Base-by-base conservation (phyloP, 345 rosid genomes). In the Eucalyptus sp. region DNA sequence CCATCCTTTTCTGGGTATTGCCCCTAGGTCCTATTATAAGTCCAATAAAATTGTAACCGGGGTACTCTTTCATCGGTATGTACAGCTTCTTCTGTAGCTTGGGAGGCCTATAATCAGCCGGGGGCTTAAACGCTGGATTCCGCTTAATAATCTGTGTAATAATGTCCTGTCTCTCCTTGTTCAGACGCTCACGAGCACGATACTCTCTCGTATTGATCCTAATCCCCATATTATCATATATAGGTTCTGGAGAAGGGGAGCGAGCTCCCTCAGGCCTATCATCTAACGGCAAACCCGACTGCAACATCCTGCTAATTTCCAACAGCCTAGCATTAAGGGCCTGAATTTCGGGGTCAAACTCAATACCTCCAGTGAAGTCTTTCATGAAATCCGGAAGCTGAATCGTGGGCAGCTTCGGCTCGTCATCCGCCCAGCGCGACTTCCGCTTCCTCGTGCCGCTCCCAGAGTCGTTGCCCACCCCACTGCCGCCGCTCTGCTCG, bases 1-100 rank as follows among this genome's bases (percentile, higher is more conserved):
- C 99, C 99, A 98, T 98, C 88, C 99, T 96, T 95, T 98, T 98
- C 95, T 98, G 99, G 4, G 99, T 98, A 90, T 98, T 98, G 44
- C 99, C 99, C 86, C 99, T 96, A 5, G 99, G 99, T 12, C 99
- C 99, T 91, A 98, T 98, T 88, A 98, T 98, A 87, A 98, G 91
- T 27, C 99, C 99, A 50, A 98, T 98, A 89, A 98, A 98, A 88
- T 97, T 97, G 90, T 98, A 98, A 15, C 99, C 99, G 0, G 99
- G 99, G 90, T 93, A 98, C 79, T 98, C 99, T 92, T 98, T 98
- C 98, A 97, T 96, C 8, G 99, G 99, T 44, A 98, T 97, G 88
- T 96, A 98, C 88, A 98, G 97, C 94, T 98, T 98, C 96, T 97
- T 98, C 44, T 98, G 97, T 85, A 97, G 96, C 93, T 98, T 98